These are phyloP conservation scores for Xerocomus nothofagi DNA, from an alignment of 1,284 basidiomycete species.

Conservation along the genomic window DNA sequence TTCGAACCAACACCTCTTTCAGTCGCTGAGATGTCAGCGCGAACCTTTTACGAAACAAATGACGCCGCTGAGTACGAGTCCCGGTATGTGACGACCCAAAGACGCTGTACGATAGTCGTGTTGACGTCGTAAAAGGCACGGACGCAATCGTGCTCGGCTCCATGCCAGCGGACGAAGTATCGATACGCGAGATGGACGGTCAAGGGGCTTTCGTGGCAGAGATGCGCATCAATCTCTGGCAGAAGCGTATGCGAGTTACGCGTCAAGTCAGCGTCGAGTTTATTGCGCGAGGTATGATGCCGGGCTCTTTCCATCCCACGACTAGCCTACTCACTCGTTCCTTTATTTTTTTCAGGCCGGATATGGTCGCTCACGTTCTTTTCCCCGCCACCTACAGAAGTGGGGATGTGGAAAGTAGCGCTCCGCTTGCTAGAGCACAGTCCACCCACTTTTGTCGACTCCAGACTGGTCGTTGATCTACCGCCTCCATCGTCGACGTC, in stretches of 20 bases:
- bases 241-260: conserved; percentile 68
- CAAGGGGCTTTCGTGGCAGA: conserved; percentile 54
- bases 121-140: conserved; percentile 37
- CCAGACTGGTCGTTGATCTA: conserved; percentile 53
- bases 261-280: conserved; percentile 58
- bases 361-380: conserved; percentile 62
- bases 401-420: conserved; percentile 50
- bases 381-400: conserved; percentile 34
- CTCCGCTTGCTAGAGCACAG: conserved; percentile 58
- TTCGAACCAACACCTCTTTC: conserved; percentile 63
- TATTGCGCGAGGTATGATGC: conserved; percentile 36
- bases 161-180: conserved; percentile 52
- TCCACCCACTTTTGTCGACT: conserved; percentile 60
- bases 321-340: neutral
- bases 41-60: conserved; percentile 12
- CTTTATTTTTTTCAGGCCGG: conserved; percentile 50
- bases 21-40: conserved; percentile 41
- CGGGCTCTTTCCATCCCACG: conserved; percentile 17
- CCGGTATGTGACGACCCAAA: conserved; percentile 10
- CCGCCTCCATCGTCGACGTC: conserved; percentile 12
- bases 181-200: conserved; percentile 46
- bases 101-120: neutral
- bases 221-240: conserved; percentile 60
- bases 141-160: conserved; percentile 61
- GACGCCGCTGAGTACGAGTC: conserved; percentile 9